phyloP scores from a whole-genome alignment of 1,139 yeast species.

The Taphrina deformans region DNA sequence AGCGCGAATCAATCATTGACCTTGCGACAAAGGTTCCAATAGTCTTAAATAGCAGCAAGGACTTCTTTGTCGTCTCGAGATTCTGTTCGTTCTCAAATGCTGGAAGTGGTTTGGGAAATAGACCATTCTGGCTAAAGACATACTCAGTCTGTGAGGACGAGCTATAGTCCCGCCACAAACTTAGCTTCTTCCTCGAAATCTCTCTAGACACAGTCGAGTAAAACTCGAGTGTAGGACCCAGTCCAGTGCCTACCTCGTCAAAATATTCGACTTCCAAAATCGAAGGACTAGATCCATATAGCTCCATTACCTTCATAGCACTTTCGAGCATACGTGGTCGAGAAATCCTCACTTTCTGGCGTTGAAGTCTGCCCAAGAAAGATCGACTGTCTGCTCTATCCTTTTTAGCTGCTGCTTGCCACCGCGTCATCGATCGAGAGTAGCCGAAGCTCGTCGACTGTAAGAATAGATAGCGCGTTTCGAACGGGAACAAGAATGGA shows the following conservation, averaged over 20 bases:
- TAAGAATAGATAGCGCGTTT: conserved; percentile 71
- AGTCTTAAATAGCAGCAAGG: conserved; percentile 58
- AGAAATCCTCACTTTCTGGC: conserved; percentile 79
- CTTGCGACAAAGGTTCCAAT: conserved; percentile 86
- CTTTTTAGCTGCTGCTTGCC: conserved; percentile 53
- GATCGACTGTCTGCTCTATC: conserved; percentile 41
- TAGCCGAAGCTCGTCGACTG: conserved; percentile 92
- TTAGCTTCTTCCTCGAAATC: conserved; percentile 58
- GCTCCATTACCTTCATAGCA: conserved; percentile 73
- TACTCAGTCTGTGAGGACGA: conserved; percentile 47
- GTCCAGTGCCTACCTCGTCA: conserved; percentile 93
- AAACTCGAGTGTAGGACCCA: conserved; percentile 94
- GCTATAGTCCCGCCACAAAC: conserved; percentile 66
- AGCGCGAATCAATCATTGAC: conserved; percentile 79
- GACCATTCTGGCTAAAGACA: conserved; percentile 53
- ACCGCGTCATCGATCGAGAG: conserved; percentile 74
- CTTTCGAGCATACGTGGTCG: conserved; percentile 71
- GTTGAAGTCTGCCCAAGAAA: conserved; percentile 71
- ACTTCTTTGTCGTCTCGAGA: background rate
- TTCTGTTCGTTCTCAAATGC: background rate
- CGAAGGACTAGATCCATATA: conserved; percentile 78
- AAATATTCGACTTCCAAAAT: conserved; percentile 82
- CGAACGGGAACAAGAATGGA: conserved; percentile 84
- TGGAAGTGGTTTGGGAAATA: conserved; percentile 72
- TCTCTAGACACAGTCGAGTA: conserved; percentile 79